Percentiles rank a stretch among this genome's conserved stretches.
Conservation (phyloP, 305 asterid genomes). For the Fraxinus greggii region DNA sequence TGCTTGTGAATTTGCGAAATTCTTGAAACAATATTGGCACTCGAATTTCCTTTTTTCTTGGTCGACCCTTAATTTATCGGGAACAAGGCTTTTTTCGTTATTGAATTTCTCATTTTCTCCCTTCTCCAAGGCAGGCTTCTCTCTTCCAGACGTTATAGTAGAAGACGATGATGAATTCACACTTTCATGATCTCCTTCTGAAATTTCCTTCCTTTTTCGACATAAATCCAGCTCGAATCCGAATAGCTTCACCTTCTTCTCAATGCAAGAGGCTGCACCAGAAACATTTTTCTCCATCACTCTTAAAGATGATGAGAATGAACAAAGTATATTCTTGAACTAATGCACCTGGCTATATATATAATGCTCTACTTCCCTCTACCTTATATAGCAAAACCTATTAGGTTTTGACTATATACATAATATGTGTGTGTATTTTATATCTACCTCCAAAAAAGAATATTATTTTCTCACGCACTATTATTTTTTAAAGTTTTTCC, state of each 20-base stretch:
- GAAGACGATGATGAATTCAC: constrained; percentile 64
- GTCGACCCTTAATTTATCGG: background rate
- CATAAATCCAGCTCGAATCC: constrained; percentile 64
- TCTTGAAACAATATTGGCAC: constrained; percentile 75
- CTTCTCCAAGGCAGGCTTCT: background rate
- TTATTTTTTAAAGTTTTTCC: background rate
- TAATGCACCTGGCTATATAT: constrained; percentile 14
- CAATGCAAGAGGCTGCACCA: constrained; percentile 30
- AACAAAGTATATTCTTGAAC: constrained; percentile 2
- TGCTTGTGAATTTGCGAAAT: constrained; percentile 77
- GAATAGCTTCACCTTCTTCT: constrained; percentile 58
- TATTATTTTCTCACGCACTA: background rate
- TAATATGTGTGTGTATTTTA: background rate
- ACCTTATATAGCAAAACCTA: background rate
- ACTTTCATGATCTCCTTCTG: constrained; percentile 55
- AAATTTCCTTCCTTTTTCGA: background rate
- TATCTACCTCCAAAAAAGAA: background rate
- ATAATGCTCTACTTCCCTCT: background rate
- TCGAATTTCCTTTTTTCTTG: constrained; percentile 53
- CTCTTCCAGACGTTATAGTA: constrained; percentile 42
- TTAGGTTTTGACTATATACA: background rate
- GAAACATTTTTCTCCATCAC: constrained; percentile 45
- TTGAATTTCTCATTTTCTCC: constrained; percentile 6
- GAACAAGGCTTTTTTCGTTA: constrained; percentile 5
- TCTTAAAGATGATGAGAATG: constrained; percentile 2